Conservation (phyloP, 441 rosid species). For the Erysimum cheiri region DNA sequence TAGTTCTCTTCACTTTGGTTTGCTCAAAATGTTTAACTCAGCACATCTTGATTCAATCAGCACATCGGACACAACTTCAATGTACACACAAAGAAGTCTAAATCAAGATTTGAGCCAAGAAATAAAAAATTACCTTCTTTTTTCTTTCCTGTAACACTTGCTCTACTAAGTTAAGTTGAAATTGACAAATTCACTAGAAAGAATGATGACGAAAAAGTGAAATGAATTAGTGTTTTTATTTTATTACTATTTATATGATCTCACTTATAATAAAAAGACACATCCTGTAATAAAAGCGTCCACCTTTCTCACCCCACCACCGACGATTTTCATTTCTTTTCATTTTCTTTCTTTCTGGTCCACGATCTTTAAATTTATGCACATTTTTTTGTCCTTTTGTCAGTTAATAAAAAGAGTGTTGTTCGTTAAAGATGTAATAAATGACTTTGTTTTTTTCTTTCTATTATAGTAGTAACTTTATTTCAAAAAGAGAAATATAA, state of each 20-base stretch:
- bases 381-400: conserved; percentile 24
- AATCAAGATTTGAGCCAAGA: too few relatives aligned
- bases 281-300: conserved; percentile 5
- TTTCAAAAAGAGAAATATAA: not conserved
- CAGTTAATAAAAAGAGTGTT: conserved; percentile 22
- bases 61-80: too few relatives aligned
- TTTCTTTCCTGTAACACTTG: too few relatives aligned
- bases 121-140: too few relatives aligned
- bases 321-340: conserved; percentile 26
- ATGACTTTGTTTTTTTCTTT: conserved; percentile 21
- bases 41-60: too few relatives aligned
- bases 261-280: too few relatives aligned
- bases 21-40: not conserved
- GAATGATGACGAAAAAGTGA: too few relatives aligned
- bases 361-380: conserved; percentile 17
- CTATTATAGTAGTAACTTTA: not conserved
- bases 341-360: not conserved
- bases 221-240: too few relatives aligned
- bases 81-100: too few relatives aligned
- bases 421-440: conserved; percentile 29
- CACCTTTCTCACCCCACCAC: conserved; percentile 29
- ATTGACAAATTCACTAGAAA: not conserved
- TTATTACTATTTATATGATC: too few relatives aligned
- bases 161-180: not conserved
- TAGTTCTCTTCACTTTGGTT: too few relatives aligned